A percentile compares a stretch with the other conserved stretches of the same genome.
Conservation (phyloP, 2,329 filamentous ascomycete genomes). For the Neocatenulostroma microsporum region DNA sequence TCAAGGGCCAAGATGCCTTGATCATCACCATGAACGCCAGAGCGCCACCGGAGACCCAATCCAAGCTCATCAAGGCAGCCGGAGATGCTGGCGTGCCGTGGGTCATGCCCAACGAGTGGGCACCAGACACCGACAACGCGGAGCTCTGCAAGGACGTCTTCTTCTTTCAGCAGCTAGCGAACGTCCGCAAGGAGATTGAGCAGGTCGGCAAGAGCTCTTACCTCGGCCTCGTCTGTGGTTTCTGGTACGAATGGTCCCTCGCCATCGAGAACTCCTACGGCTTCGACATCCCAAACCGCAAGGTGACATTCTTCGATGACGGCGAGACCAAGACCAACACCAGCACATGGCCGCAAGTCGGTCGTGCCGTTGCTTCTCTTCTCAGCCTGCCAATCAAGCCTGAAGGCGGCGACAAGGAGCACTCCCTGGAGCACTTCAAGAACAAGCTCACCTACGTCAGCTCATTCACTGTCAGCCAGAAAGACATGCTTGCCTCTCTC, state of each 20-base stretch:
- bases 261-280: conserved; percentile 26
- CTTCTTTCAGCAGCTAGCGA: conserved; percentile 8
- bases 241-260: conserved; percentile 36
- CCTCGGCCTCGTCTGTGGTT: conserved; percentile 24
- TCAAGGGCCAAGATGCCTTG: conserved; percentile 32
- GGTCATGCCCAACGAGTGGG: conserved; percentile 36
- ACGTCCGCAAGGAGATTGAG: conserved; percentile 19
- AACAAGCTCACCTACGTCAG: conserved; percentile 47
- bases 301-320: conserved; percentile 41
- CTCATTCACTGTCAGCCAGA: conserved; percentile 54
- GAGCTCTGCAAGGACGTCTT: conserved; percentile 17
- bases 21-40: conserved; percentile 32
- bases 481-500: conserved; percentile 57
- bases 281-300: conserved; percentile 30
- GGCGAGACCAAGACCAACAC: conserved; percentile 50
- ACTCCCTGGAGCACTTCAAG: conserved; percentile 38
- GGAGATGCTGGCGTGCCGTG: conserved; percentile 32
- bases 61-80: conserved; percentile 21
- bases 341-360: conserved; percentile 50
- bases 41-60: conserved; percentile 25
- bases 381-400: conserved; percentile 31
- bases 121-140: conserved; percentile 22
- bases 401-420: conserved; percentile 31
- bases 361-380: conserved; percentile 44
- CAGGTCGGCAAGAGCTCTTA: conserved; percentile 20